Base-by-base conservation (phyloP, 352 stramenopile species). In the Vaucheria bursata region DNA sequence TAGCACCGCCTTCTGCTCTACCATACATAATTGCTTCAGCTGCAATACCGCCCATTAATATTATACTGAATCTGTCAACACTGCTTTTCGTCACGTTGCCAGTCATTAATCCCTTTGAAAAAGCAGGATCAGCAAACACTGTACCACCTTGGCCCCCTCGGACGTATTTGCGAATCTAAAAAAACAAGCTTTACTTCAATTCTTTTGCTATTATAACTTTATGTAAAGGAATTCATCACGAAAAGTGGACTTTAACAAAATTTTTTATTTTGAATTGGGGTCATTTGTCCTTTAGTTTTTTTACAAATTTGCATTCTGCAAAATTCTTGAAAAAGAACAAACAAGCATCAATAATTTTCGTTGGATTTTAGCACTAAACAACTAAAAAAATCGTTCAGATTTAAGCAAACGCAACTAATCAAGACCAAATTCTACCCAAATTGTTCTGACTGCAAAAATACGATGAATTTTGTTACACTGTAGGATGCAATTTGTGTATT, bases 21-120 rank as follows among this genome's bases (percentile, higher is more conserved):
- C 87, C 87, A 85, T 87, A 92, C 7, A 85, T 74, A 8, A 91
- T 64, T 0, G 89, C 88, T 80, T 93, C 89, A 0, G 89, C 89
- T 7, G 88, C 89, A 53, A 93, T 93, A 25, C 89, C 89, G 37
- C 84, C 88, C 89, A 93, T 90, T 29, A 92, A 87, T 74, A 92
- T 89, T n/a, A 91, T 88, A 6, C 75, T 87, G 77, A 90, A 92
- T 18, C 89, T 80, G 84, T 93, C 89, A 45, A 93, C 87, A 8
- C 80, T 84, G 0, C 85, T 85, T 53, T 86, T 70, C 7, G 84
- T 90, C 3, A 93, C 65, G 36, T 83, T 84, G 39, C 81, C 79
- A 1, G 69, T n/a, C 0, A 74, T 79, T 71, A 87, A 82, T 70
- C 89, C 90, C 59, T 85, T 78, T 12, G 81, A 87, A 0, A 93